Percentiles rank a stretch among this genome's conserved stretches.
Conservation (phyloP, 1,139 yeast species). For the Yamadazyma blattariae region DNA sequence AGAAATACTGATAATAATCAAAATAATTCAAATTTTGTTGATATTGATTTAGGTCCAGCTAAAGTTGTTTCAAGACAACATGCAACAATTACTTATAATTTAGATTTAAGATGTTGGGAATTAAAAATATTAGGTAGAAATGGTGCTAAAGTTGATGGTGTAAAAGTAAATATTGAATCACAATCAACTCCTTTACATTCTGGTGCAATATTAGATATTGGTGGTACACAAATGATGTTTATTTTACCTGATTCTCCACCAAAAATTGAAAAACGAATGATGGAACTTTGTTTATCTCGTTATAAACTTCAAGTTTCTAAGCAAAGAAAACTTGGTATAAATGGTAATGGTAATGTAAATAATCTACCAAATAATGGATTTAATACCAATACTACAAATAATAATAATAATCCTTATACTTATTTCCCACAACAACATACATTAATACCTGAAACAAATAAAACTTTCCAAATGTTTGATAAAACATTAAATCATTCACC, state of each 20-base stretch:
- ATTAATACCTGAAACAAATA: slow-evolving; percentile 21
- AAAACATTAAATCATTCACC: slow-evolving; percentile 42
- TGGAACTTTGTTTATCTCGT: slow-evolving; percentile 35
- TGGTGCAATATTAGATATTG: slow-evolving; percentile 88
- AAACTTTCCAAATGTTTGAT: slow-evolving; percentile 56
- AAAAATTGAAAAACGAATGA: slow-evolving; percentile 48
- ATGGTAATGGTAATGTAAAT: not conserved
- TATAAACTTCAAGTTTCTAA: slow-evolving; percentile 26
- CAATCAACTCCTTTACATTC: slow-evolving; percentile 61
- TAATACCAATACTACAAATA: slow-evolving; percentile 1
- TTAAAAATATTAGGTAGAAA: slow-evolving; percentile 80
- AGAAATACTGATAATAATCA: slow-evolving; percentile 63
- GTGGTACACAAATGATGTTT: slow-evolving; percentile 99
- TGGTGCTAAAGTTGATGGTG: slow-evolving; percentile 86
- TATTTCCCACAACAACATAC: slow-evolving; percentile 20
- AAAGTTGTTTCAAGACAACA: slow-evolving; percentile 91
- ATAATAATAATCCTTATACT: slow-evolving; percentile 8
- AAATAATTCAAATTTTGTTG: slow-evolving; percentile 38
- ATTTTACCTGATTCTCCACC: slow-evolving; percentile 93
- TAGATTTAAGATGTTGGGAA: slow-evolving; percentile 80
- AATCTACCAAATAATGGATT: too few relatives aligned
- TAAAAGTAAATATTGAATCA: slow-evolving; percentile 51
- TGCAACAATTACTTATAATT: slow-evolving; percentile 78
- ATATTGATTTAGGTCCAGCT: slow-evolving; percentile 94
- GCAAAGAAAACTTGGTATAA: slow-evolving; percentile 12